phyloP scores from a whole-genome alignment of 805 yeast species.

The Suhomyces vadensis region DNA sequence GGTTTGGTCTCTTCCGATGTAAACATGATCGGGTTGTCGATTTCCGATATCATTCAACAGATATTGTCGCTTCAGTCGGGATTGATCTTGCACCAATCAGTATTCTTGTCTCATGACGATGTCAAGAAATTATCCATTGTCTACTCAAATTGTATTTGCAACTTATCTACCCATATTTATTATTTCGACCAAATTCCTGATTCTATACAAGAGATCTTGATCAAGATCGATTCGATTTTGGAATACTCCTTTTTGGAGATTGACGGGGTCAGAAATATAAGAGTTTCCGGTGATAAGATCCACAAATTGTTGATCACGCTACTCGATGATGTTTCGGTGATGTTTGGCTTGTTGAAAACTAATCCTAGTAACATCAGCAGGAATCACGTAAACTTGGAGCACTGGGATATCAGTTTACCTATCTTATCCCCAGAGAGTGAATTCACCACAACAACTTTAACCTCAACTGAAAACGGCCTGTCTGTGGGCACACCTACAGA shows the following conservation, averaged over 20 bases:
- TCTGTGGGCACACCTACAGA: constrained; percentile 3
- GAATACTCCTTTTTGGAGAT: constrained; percentile 13
- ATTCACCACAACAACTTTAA: constrained; percentile 9
- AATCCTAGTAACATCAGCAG: constrained; percentile 41
- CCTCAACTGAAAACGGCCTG: background rate
- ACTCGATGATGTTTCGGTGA: constrained; percentile 31
- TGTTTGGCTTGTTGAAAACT: constrained; percentile 32
- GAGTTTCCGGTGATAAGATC: constrained; percentile 13
- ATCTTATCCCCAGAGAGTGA: constrained; percentile 25
- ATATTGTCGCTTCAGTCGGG: constrained; percentile 51
- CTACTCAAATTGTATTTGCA: constrained; percentile 61
- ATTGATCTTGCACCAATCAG: constrained; percentile 27
- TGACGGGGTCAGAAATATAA: background rate
- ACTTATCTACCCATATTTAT: constrained; percentile 74
- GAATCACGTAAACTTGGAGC: constrained; percentile 42
- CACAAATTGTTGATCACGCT: constrained; percentile 27
- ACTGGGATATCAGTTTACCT: constrained; percentile 45
- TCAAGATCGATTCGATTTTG: constrained; percentile 40
- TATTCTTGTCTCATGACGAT: constrained; percentile 20
- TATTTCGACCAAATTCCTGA: constrained; percentile 87
- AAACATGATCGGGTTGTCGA: constrained; percentile 84
- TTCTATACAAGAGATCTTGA: constrained; percentile 67
- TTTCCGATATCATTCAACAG: constrained; percentile 71
- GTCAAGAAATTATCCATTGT: constrained; percentile 36
- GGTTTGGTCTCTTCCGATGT: constrained; percentile 74